Conservation (phyloP, 257 asterid genomes). For the Leonotis leonurus region DNA sequence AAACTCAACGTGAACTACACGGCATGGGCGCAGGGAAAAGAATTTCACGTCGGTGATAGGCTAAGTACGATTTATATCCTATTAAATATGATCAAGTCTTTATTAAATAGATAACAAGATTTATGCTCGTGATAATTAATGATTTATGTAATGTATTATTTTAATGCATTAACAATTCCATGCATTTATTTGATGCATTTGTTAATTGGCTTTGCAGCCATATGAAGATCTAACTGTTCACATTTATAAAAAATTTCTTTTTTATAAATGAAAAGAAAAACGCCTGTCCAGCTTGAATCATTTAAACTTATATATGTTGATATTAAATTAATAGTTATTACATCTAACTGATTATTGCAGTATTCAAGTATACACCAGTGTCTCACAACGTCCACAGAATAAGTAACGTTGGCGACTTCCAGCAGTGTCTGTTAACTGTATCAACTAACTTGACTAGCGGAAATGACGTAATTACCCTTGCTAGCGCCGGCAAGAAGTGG, state of each 20-base stretch:
- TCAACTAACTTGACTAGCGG: conserved; percentile 1
- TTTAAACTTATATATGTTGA: neutral
- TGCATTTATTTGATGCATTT: no score
- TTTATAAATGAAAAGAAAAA: no score
- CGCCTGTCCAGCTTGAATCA: neutral
- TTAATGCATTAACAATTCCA: no score
- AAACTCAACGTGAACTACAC: conserved; percentile 12
- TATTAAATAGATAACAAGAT: no score
- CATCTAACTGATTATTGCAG: conserved; percentile 8
- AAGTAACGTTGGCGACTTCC: neutral
- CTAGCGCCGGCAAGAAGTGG: conserved; percentile 32
- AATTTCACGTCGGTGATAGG: conserved; percentile 1
- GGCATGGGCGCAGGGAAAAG: neutral
- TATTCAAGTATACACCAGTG: conserved; percentile 30
- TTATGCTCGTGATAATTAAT: no score
- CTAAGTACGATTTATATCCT: neutral
- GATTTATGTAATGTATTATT: no score
- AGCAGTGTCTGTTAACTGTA: neutral
- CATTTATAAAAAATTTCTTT: no score
- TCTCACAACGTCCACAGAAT: conserved; percentile 30
- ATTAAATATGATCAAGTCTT: no score
- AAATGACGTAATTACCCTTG: conserved; percentile 19
- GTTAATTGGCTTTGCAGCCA: no score
- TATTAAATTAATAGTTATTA: no score
- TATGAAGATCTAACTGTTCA: no score